Percentiles rank a stretch among this genome's conserved stretches.
phyloP scores from a whole-genome alignment of 768 basidiomycete species.

The Hygrocybe punicea region DNA sequence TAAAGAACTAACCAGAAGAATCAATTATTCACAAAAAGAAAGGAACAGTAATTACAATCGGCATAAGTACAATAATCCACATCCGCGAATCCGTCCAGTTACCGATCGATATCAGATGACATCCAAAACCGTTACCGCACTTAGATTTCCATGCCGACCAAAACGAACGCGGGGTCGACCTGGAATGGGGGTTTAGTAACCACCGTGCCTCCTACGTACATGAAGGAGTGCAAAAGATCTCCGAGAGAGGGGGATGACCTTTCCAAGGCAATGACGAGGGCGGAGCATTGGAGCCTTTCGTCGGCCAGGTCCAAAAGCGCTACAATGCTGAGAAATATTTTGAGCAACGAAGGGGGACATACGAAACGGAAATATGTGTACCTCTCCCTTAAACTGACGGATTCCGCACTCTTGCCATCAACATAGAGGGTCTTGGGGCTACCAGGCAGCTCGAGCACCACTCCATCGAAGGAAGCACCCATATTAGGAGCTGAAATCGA shows the following conservation, averaged over 20 bases:
- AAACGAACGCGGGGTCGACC: conserved; percentile 71
- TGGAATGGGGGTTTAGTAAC: conserved; percentile 78
- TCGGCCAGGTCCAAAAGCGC: conserved; percentile 85
- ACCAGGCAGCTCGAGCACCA: conserved; percentile 71
- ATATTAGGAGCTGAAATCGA: conserved; percentile 66
- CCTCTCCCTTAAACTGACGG: conserved; percentile 82
- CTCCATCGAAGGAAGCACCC: conserved; percentile 69
- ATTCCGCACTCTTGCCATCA: conserved; percentile 76
- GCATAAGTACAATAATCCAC: too few species aligned
- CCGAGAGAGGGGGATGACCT: conserved; percentile 66
- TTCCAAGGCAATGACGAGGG: conserved; percentile 77
- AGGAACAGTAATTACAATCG: too few species aligned
- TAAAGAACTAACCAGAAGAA: too few species aligned
- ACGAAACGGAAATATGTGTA: conserved; percentile 45
- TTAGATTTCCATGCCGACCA: conserved; percentile 82
- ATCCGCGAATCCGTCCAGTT: too few species aligned
- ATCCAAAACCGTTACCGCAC: not conserved
- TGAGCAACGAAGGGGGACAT: conserved; percentile 2
- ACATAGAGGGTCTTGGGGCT: conserved; percentile 77
- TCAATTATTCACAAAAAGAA: too few species aligned
- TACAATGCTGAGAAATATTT: conserved; percentile 57
- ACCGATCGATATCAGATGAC: not conserved
- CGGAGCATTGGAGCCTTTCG: conserved; percentile 73
- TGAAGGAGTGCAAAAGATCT: conserved; percentile 78
- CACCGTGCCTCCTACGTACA: conserved; percentile 88